Base-by-base conservation (phyloP, 1,284 basidiomycete genomes). In the Papiliotrema nemorosa region DNA sequence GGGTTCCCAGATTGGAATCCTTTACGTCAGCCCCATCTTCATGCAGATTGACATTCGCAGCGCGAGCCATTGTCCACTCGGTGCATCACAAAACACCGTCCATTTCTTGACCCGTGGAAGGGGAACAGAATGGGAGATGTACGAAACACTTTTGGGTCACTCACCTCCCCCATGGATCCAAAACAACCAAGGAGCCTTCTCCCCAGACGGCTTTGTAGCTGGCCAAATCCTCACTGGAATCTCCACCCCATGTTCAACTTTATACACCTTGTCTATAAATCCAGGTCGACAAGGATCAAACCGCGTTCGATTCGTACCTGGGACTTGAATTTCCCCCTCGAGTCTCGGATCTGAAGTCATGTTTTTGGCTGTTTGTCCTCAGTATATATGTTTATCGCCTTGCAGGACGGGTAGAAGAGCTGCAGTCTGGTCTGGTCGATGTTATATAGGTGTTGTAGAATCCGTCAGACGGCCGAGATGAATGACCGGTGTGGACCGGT, bases 111-210 rank as follows among this genome's bases (percentile, higher is more conserved):
- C 31, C 12, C 37, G 20, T 16, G n/a, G n/a, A n/a, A n/a, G n/a
- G n/a, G n/a, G n/a, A n/a, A n/a, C n/a, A n/a, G n/a, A n/a, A n/a
- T n/a, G n/a, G n/a, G n/a, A n/a, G n/a, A n/a, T 7, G 20, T 5
- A 16, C 31, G 9, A 9, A 34, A 34, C 10, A 9, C 31, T 34
- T 34, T n/a, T 34, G n/a, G 31, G n/a, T 34, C 35, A 62, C 63
- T 44, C 58, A 47, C 67, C 67, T 18, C 67, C 67, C 43, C 67
- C 67, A 45, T 67, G 67, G 12, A 59, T 59, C 66, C 66, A 69
- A 21, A 66, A 49, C 16, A 67, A 36, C 57, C 58, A 66, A 22
- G 57, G 62, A 16, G 52, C 29, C 18, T 13, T 33, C n/a, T 47
- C 35, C 18, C 24, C 27, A 22, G 21, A 44, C 6, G 27, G 21